These are phyloP conservation scores for Phialophora chinensis DNA, from an alignment of 2,329 filamentous ascomycete species.

Conservation along the genomic window DNA sequence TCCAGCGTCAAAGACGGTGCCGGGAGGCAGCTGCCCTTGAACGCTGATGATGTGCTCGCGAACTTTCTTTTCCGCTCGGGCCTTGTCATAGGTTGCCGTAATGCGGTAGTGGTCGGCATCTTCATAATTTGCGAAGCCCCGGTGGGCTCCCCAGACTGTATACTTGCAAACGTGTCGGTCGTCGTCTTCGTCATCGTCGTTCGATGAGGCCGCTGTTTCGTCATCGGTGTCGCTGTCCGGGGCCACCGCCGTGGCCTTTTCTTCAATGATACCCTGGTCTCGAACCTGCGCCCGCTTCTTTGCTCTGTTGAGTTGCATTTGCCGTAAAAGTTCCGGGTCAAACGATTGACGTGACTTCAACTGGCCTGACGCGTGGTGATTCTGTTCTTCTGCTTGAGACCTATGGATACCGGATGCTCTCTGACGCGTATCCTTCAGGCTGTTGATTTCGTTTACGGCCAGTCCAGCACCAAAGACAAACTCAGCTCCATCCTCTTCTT, in stretches of 20 bases:
- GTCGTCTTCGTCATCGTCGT: constrained; percentile 17
- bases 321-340: constrained; percentile 12
- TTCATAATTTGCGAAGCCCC: constrained; percentile 27
- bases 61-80: constrained; percentile 22
- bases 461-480: constrained; percentile 29
- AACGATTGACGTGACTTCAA: constrained; percentile 8
- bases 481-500: constrained; percentile 34
- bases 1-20: constrained; percentile 15
- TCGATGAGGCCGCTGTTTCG: constrained; percentile 5
- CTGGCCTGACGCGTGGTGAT: constrained; percentile 13
- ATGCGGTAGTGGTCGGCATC: constrained; percentile 27
- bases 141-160: constrained; percentile 25
- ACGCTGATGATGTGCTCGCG: constrained; percentile 18
- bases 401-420: constrained; percentile 3
- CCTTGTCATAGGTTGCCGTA: constrained; percentile 22
- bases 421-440: constrained; percentile 25
- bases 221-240: constrained; percentile 17
- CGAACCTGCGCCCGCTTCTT: neutral
- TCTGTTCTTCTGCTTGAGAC: constrained; percentile 14
- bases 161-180: constrained; percentile 29
- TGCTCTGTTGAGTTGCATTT: constrained; percentile 6
- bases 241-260: constrained; percentile 13
- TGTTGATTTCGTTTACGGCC: constrained; percentile 26
- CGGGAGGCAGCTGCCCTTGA: constrained; percentile 1
- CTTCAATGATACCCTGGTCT: constrained; percentile 8